Evolutionary conservation across 257 asterid genomes (phyloP).

Genomic region (Fraxinus anomala): DNA sequence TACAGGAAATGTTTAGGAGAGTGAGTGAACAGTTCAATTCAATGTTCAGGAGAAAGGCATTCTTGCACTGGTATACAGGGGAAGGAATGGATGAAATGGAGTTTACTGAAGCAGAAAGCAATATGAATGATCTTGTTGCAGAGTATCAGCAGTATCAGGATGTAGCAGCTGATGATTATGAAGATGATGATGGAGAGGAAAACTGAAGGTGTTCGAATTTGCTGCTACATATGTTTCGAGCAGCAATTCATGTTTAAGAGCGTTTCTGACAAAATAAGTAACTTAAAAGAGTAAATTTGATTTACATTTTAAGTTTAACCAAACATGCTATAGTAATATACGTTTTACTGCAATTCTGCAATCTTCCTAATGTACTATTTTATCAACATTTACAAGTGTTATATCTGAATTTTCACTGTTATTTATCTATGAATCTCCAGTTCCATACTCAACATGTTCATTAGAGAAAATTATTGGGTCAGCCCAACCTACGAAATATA

Average conservation of each 20-base stretch:
- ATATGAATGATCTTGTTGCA: constrained; percentile 31
- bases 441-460: not conserved
- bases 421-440: not conserved
- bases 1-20: constrained; percentile 39
- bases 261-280: too few relatives aligned
- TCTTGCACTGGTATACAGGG: constrained; percentile 25
- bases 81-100: constrained; percentile 5
- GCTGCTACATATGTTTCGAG: not conserved
- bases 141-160: constrained; percentile 35
- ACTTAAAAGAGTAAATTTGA: not conserved
- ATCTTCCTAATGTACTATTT: too few relatives aligned
- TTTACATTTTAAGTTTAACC: not conserved
- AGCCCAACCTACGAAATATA: not conserved
- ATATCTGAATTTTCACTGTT: too few relatives aligned
- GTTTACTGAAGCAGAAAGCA: constrained; percentile 17
- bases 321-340: not conserved
- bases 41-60: constrained; percentile 41
- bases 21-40: constrained; percentile 37
- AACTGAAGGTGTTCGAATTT: not conserved
- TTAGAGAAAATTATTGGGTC: not conserved
- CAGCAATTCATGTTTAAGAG: not conserved
- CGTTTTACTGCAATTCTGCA: not conserved
- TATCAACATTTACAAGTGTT: too few relatives aligned
- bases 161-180: constrained; percentile 21
- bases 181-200: constrained; percentile 14